A percentile compares a stretch with the other conserved stretches of the same genome.
phyloP scores from a whole-genome alignment of 139 green algal genomes.

The Chlamydomonas incerta region DNA sequence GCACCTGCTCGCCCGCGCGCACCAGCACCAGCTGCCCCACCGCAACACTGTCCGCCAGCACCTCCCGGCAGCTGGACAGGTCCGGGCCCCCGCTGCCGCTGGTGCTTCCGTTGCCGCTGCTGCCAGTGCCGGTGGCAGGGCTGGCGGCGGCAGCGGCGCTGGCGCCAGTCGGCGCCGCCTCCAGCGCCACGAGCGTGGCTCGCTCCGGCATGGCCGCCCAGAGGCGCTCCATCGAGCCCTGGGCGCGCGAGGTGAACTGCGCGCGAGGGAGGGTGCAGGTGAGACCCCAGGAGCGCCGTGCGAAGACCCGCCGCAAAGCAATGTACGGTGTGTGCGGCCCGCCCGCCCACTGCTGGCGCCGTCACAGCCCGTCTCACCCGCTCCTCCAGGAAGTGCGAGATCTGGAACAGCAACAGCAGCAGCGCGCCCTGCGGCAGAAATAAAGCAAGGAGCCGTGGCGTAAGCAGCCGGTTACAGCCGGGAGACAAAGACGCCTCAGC shows the following conservation, averaged over 20 bases:
- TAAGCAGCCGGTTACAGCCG: not conserved
- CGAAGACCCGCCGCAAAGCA: no score
- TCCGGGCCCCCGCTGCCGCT: not conserved
- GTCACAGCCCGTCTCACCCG: no score
- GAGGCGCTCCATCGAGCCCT: slow-evolving; percentile 74
- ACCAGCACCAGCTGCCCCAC: slow-evolving; percentile 78
- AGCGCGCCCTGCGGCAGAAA: slow-evolving; percentile 76
- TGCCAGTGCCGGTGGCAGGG: no score
- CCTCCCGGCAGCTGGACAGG: slow-evolving; percentile 10
- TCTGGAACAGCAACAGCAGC: slow-evolving; percentile 87
- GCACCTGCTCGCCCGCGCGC: slow-evolving; percentile 82
- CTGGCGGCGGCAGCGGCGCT: no score
- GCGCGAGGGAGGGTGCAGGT: not conserved
- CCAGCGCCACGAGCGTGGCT: slow-evolving; percentile 69
- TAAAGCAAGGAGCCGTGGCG: not conserved
- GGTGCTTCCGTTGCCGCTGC: slow-evolving; percentile 6
- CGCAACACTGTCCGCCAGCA: slow-evolving; percentile 52
- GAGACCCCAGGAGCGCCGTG: no score
- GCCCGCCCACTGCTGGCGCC: no score
- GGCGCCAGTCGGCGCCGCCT: not conserved
- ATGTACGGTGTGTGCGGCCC: no score
- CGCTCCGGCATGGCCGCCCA: slow-evolving; percentile 70
- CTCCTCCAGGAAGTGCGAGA: slow-evolving; percentile 78
- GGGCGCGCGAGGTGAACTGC: slow-evolving; percentile 68
- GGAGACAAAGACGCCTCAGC: not conserved